A percentile compares a stretch with the other conserved stretches of the same genome.
phyloP scores from a whole-genome alignment of 108 stramenopile genomes.

The Mediolabrus comicus region DNA sequence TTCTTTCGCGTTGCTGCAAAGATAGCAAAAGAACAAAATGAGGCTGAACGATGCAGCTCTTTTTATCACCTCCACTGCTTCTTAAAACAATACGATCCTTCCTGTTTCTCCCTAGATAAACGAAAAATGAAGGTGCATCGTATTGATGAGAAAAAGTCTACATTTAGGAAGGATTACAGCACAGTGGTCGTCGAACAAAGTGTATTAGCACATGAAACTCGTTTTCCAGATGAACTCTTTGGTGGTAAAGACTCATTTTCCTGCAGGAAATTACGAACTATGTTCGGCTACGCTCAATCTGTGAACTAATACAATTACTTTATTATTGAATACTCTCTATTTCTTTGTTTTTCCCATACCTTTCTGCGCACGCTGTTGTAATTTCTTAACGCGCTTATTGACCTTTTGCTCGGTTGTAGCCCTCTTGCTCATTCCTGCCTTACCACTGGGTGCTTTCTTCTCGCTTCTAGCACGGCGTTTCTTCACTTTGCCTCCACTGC shows the following conservation, averaged over 20 bases:
- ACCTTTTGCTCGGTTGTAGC: slow-evolving; percentile 70
- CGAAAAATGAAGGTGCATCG: slow-evolving; percentile 16
- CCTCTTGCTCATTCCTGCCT: slow-evolving; percentile 63
- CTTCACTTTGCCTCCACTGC: slow-evolving; percentile 11
- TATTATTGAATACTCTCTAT: neutral
- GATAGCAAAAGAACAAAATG: slow-evolving; percentile 5
- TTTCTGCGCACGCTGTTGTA: slow-evolving; percentile 65
- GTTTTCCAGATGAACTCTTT: slow-evolving; percentile 36
- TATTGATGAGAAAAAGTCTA: slow-evolving; percentile 5
- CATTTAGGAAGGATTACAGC: slow-evolving; percentile 4
- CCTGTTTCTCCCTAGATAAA: slow-evolving; percentile 15
- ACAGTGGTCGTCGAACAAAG: slow-evolving; percentile 28
- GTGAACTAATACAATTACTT: neutral
- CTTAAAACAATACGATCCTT: slow-evolving; percentile 23
- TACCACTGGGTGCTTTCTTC: slow-evolving; percentile 39
- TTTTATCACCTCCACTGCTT: slow-evolving; percentile 31
- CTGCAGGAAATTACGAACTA: slow-evolving; percentile 14
- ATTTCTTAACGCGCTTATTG: slow-evolving; percentile 67
- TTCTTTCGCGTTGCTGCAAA: slow-evolving; percentile 16
- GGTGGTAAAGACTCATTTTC: slow-evolving; percentile 5
- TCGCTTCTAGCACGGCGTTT: slow-evolving; percentile 53
- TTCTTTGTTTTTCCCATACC: slow-evolving; percentile 79
- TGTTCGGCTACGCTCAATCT: slow-evolving; percentile 31
- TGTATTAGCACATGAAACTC: slow-evolving; percentile 24
- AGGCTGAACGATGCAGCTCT: slow-evolving; percentile 24